These are phyloP conservation scores for Solanum phureja DNA, from an alignment of 257 asterid species.

Conservation along the genomic window DNA sequence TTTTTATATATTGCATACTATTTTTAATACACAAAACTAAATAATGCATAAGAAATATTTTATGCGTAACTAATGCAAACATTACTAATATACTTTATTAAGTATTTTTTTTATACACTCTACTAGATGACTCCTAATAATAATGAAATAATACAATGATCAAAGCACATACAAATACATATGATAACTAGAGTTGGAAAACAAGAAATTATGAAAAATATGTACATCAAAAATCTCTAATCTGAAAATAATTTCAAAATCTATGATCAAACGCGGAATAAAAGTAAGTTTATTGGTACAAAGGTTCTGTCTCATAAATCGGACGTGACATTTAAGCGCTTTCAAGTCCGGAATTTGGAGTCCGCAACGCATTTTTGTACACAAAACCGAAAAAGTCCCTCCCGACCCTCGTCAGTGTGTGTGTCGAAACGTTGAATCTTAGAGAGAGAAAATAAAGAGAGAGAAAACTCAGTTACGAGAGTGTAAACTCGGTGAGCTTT, in stretches of 20 bases:
- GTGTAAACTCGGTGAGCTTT: not conserved
- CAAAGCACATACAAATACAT: not conserved
- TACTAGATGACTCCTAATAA: accelerated
- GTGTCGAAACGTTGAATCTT: slow-evolving; percentile 18
- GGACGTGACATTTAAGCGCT: slow-evolving; percentile 48
- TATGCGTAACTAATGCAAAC: no score
- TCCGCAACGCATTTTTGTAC: slow-evolving; percentile 43
- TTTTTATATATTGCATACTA: no score
- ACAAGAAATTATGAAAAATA: not conserved
- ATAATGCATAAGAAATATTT: no score
- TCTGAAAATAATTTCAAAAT: not conserved
- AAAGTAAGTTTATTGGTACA: not conserved
- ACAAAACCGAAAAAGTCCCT: slow-evolving; percentile 2
- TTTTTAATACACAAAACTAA: no score
- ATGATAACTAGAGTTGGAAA: not conserved
- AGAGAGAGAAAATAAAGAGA: slow-evolving; percentile 4
- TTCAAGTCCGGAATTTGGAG: slow-evolving; percentile 68
- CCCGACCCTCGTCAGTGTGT: slow-evolving; percentile 1
- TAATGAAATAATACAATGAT: no score
- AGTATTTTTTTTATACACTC: no score
- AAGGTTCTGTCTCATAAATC: slow-evolving; percentile 25
- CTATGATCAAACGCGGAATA: not conserved
- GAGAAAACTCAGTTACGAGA: not conserved
- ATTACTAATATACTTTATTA: no score
- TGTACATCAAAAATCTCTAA: not conserved